phyloP scores from a whole-genome alignment of 1,139 yeast genomes.

The Kodamaea ohmeri region DNA sequence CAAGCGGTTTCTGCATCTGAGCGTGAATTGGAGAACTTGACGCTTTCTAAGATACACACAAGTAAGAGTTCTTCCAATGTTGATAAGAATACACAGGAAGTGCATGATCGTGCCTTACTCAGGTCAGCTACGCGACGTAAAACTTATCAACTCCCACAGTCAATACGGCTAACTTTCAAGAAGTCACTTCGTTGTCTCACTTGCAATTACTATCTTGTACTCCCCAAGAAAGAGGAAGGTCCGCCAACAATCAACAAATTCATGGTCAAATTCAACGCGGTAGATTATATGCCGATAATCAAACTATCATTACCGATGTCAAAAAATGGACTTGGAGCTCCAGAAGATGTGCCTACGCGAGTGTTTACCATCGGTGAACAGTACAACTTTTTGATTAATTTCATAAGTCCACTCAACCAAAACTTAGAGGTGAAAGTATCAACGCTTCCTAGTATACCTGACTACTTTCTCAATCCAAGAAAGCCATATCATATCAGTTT shows the following conservation, averaged over 20 bases:
- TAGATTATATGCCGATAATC: constrained; percentile 33
- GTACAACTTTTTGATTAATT: constrained; percentile 24
- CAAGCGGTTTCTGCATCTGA: not conserved
- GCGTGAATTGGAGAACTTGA: constrained; percentile 9
- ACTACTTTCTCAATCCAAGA: constrained; percentile 13
- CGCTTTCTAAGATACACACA: constrained; percentile 8
- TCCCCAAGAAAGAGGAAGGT: constrained; percentile 26
- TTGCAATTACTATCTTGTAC: constrained; percentile 28
- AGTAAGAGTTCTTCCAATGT: no score
- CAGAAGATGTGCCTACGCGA: constrained; percentile 9
- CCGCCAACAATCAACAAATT: constrained; percentile 32
- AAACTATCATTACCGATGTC: constrained; percentile 14
- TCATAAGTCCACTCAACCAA: constrained; percentile 29
- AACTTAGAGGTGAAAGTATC: constrained; percentile 19
- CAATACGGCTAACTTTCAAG: constrained; percentile 27
- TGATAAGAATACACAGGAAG: not conserved
- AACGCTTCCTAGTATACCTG: constrained; percentile 17
- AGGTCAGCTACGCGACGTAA: not conserved
- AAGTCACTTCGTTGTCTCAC: constrained; percentile 26
- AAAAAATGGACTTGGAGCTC: constrained; percentile 5
- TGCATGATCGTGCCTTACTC: not conserved
- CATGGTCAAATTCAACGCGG: constrained; percentile 31
- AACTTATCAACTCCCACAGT: constrained; percentile 20
- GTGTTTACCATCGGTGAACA: constrained; percentile 13
- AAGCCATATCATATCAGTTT: constrained; percentile 15